Conservation (phyloP, 129 eudicot species). For the Logfia minima region DNA sequence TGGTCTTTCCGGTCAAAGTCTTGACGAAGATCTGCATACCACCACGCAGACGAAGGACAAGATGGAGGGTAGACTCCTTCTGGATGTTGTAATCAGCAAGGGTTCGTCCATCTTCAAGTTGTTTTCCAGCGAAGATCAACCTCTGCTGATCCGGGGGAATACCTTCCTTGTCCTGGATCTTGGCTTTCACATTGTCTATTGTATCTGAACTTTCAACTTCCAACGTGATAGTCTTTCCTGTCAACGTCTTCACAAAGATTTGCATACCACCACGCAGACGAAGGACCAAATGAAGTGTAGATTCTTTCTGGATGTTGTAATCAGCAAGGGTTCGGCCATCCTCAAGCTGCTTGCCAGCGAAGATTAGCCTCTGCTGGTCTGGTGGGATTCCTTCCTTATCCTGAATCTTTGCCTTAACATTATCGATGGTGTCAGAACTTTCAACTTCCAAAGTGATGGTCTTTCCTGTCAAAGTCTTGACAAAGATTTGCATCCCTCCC, state of each 20-base stretch:
- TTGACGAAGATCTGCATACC: constrained; percentile 40
- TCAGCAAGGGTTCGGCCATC: constrained; percentile 1
- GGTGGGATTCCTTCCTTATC: not conserved
- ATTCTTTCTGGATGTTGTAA: constrained; percentile 16
- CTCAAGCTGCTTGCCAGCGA: not conserved
- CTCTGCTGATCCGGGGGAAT: not conserved
- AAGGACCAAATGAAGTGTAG: constrained; percentile 28
- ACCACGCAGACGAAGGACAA: constrained; percentile 40
- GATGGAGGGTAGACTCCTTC: constrained; percentile 19
- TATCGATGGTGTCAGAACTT: not conserved
- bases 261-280: constrained; percentile 39
- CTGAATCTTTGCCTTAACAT: not conserved
- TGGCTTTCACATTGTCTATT: not conserved
- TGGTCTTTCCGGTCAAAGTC: constrained; percentile 23
- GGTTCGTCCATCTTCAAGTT: not conserved
- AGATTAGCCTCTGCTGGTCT: constrained; percentile 7
- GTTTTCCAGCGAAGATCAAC: constrained; percentile 1
- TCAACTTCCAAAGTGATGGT: not conserved
- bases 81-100: constrained; percentile 18
- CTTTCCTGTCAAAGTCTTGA: constrained; percentile 7
- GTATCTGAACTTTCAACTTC: not conserved
- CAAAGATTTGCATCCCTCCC: constrained; percentile 5
- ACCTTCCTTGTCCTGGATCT: not conserved
- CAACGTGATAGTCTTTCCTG: not conserved
- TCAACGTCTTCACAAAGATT: constrained; percentile 4